Evolutionary conservation across 768 basidiomycete genomes (phyloP), one percentile per base, ranked within the genome.

Genomic region (Rhodosporidiobolus sp.): DNA sequence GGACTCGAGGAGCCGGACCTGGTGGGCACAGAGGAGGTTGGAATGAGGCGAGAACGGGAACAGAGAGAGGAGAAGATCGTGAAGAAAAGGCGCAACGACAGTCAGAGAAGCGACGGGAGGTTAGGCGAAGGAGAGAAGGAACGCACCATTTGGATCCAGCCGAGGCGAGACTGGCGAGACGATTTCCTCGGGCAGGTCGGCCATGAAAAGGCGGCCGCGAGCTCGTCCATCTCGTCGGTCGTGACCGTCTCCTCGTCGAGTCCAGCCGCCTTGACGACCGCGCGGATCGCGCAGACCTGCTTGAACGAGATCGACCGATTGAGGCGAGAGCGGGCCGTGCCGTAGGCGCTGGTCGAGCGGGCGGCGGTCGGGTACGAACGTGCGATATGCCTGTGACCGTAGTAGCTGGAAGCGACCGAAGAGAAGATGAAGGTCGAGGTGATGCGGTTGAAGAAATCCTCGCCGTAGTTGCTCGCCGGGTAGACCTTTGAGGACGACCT

Each of bases 361-460:
- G 35, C 22, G 10, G 28, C 35, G 17, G 9, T 20, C 3, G 55
- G 35, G 3, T 24, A 35, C 1, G 20, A 20, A 0, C 14, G 38
- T 7, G 38, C 38, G 38, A 14, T 43, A 14, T 43, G 8, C 8
- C 8, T 43, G 38, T 11, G 5, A 34, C 11, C 9, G 20, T 35
- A 0, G 9, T 35, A 2, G 22, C 0, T 9, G 7, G 4, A 3
- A 14, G 4, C 1, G 2, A 3, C 4, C 20, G 55, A 12, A 9
- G 20, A 0, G 34, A 12, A 24, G 34, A 6, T 7, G 34, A 57
- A 57, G 4, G 1, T 10, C 3, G 32, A 8, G 1, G 55, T 34
- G 19, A 26, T 5, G 7, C 34, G 22, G 20, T 19, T 8, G 55
- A 35, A 38, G 35, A 57, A 57, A 1, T 5, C 34, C 5, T 34